Evolutionary conservation across 2,329 filamentous ascomycete genomes (phyloP).

Genomic region (Talaromyces pinophilus): DNA sequence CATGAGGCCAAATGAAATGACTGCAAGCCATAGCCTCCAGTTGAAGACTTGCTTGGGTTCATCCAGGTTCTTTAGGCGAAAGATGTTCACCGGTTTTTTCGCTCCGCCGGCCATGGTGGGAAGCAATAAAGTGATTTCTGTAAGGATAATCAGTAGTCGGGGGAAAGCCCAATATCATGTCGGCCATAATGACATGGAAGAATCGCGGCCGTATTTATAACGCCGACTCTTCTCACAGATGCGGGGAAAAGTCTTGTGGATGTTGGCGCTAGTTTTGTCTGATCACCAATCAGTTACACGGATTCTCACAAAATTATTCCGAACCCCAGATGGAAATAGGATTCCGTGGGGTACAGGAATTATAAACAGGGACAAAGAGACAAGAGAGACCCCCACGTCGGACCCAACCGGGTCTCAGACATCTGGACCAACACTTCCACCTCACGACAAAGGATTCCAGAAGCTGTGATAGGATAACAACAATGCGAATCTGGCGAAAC

Average conservation of each 20-base stretch:
- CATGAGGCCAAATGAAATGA: slow-evolving; percentile 68
- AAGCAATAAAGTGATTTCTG: background rate
- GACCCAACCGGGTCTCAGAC: background rate
- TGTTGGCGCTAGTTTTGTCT: background rate
- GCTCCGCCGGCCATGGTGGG: slow-evolving; percentile 47
- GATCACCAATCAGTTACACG: background rate
- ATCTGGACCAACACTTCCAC: background rate
- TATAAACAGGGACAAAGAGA: background rate
- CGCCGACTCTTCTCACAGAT: background rate
- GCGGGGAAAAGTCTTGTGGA: background rate
- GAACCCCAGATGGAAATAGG: background rate
- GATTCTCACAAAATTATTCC: background rate
- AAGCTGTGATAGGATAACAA: background rate
- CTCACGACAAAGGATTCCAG: background rate
- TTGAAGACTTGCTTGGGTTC: slow-evolving; percentile 70
- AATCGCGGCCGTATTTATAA: background rate
- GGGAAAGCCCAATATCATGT: background rate
- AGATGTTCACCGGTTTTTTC: slow-evolving; percentile 36
- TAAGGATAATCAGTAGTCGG: background rate
- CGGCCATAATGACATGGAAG: background rate
- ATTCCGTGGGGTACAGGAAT: background rate
- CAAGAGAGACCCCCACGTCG: background rate
- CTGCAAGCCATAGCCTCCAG: slow-evolving; percentile 72
- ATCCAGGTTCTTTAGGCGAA: slow-evolving; percentile 30
- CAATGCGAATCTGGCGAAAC: background rate